Evolutionary conservation across 805 yeast species (phyloP).

Genomic region (Lipomyces spencermartinsiae): DNA sequence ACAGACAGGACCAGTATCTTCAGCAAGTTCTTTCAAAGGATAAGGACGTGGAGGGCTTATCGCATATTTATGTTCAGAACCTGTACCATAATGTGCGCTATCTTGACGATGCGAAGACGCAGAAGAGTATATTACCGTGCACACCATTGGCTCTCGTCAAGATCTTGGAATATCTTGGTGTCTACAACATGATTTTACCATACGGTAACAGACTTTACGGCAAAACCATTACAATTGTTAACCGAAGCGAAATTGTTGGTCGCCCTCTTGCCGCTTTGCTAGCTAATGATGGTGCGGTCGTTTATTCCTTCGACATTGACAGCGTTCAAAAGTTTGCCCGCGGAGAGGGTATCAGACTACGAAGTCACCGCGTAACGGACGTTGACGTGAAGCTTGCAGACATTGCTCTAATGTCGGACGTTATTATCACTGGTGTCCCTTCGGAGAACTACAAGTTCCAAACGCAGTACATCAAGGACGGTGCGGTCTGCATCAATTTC

Average conservation of each 20-base stretch:
- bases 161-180: constrained; percentile 86
- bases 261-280: constrained; percentile 94
- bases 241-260: constrained; percentile 96
- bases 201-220: constrained; percentile 95
- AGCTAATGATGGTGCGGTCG: constrained; percentile 97
- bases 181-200: constrained; percentile 79
- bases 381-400: constrained; percentile 60
- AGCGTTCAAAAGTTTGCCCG: constrained; percentile 91
- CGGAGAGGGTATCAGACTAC: constrained; percentile 85
- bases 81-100: constrained; percentile 91
- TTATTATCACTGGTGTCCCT: constrained; percentile 96
- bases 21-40: constrained; percentile 92
- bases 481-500: constrained; percentile 90
- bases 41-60: constrained; percentile 95
- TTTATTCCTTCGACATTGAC: constrained; percentile 86
- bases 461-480: constrained; percentile 75
- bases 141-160: constrained; percentile 96
- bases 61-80: constrained; percentile 88
- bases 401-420: constrained; percentile 79
- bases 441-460: constrained; percentile 84
- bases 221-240: constrained; percentile 86
- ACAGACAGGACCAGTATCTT: constrained; percentile 90
- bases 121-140: constrained; percentile 91
- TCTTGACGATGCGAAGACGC: constrained; percentile 70
- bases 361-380: constrained; percentile 81